phyloP scores from a whole-genome alignment of 495 filamentous ascomycete species.

The Aspergillus asperescens region DNA sequence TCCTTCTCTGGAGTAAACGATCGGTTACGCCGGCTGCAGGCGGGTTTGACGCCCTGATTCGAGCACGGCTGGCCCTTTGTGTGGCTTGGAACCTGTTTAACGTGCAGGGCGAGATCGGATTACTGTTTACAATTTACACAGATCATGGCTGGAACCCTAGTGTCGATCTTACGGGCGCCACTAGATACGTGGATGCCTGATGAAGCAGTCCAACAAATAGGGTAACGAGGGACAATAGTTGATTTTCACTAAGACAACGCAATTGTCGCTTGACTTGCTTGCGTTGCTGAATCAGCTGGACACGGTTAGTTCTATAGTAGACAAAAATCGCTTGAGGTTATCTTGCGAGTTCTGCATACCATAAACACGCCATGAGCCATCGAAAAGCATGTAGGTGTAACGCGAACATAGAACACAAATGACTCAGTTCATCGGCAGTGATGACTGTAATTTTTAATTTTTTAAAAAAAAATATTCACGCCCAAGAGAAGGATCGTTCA shows the following conservation, averaged over 20 bases:
- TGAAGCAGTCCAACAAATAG: background rate
- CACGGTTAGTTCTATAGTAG: slow-evolving; percentile 9
- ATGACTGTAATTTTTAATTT: slow-evolving; percentile 12
- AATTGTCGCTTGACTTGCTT: slow-evolving; percentile 15
- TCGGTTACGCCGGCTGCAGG: slow-evolving; percentile 2
- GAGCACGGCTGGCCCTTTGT: background rate
- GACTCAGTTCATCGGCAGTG: slow-evolving; percentile 12
- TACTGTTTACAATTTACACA: background rate
- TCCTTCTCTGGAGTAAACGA: background rate
- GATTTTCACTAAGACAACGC: slow-evolving; percentile 8
- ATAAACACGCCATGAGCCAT: slow-evolving; percentile 12
- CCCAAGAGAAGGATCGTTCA: slow-evolving; percentile 10
- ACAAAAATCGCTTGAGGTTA: background rate
- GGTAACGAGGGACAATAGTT: slow-evolving; percentile 16
- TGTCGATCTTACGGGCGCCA: slow-evolving; percentile 6
- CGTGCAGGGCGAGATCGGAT: slow-evolving; percentile 10
- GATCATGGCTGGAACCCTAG: background rate
- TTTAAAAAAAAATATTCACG: slow-evolving; percentile 1
- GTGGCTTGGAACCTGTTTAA: slow-evolving; percentile 1
- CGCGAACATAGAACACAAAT: slow-evolving; percentile 5
- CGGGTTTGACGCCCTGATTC: background rate
- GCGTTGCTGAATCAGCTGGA: slow-evolving; percentile 11
- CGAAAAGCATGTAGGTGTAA: background rate
- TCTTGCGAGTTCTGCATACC: slow-evolving; percentile 8
- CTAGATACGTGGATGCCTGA: slow-evolving; percentile 11